Conservation (phyloP, 768 basidiomycete species). For the Pulveroboletus sp. region DNA sequence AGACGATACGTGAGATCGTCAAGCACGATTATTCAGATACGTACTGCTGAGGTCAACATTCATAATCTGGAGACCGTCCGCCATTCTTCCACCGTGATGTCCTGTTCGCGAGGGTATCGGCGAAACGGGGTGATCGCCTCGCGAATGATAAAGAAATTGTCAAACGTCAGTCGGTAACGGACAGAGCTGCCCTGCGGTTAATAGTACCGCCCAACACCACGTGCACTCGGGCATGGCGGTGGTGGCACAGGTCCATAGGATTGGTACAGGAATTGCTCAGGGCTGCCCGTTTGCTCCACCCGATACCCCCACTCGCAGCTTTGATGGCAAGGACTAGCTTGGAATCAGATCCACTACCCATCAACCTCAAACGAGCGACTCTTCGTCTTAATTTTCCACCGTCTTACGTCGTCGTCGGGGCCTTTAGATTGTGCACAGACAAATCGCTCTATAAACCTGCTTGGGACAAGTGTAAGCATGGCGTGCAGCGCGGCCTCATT, state of each 20-base stretch:
- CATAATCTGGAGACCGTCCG: constrained; percentile 21
- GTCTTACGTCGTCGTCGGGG: constrained; percentile 79
- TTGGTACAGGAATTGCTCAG: too few relatives aligned
- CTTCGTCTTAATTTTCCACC: constrained; percentile 72
- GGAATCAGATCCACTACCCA: constrained; percentile 35
- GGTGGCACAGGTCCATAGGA: too few relatives aligned
- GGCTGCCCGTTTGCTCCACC: too few relatives aligned
- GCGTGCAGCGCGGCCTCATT: constrained; percentile 58
- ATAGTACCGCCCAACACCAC: too few relatives aligned
- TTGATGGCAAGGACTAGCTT: constrained; percentile 1
- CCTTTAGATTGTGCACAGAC: constrained; percentile 79
- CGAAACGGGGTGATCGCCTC: not conserved
- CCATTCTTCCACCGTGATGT: not conserved
- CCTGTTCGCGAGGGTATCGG: not conserved
- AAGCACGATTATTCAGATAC: not conserved
- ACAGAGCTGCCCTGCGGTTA: too few relatives aligned
- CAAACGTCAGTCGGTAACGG: not conserved
- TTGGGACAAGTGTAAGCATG: constrained; percentile 85
- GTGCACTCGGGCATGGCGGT: too few relatives aligned
- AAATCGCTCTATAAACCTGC: constrained; percentile 62
- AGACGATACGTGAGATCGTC: not conserved
- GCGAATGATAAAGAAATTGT: not conserved
- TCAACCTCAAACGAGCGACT: constrained; percentile 46
- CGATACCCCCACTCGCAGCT: not conserved
- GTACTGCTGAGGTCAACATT: constrained; percentile 18